These are phyloP conservation scores for Trifolium dubium DNA, from an alignment of 306 rosid genomes.

Conservation along the genomic window DNA sequence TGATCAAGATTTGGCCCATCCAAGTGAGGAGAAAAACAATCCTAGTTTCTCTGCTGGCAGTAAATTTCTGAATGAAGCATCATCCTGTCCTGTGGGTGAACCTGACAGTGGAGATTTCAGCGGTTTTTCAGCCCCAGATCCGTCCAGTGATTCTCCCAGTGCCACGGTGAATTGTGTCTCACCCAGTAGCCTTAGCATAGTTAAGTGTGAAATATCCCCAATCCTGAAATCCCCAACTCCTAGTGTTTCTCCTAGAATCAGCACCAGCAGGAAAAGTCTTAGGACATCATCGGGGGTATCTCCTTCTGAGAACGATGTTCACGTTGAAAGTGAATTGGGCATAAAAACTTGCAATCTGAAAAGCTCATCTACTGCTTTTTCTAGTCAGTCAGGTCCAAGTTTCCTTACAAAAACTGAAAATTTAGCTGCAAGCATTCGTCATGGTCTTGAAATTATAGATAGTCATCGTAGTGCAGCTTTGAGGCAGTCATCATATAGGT, in stretches of 20 bases:
- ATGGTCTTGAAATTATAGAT: slow-evolving; percentile 86
- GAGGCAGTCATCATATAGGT: slow-evolving; percentile 74
- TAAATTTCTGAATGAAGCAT: slow-evolving; percentile 53
- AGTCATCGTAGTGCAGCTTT: slow-evolving; percentile 71
- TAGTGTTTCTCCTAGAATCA: slow-evolving; percentile 85
- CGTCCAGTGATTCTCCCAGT: slow-evolving; percentile 47
- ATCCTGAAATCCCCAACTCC: slow-evolving; percentile 80
- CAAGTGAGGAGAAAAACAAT: slow-evolving; percentile 37
- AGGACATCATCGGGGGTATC: slow-evolving; percentile 72
- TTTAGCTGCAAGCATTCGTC: slow-evolving; percentile 91
- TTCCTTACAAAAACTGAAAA: slow-evolving; percentile 63
- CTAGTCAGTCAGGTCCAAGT: slow-evolving; percentile 56
- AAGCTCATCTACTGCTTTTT: slow-evolving; percentile 48
- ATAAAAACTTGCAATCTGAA: slow-evolving; percentile 40
- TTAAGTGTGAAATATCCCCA: slow-evolving; percentile 59
- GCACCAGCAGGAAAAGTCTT: slow-evolving; percentile 87
- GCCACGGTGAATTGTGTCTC: slow-evolving; percentile 56
- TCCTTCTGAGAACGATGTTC: slow-evolving; percentile 71
- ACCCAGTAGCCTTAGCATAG: slow-evolving; percentile 61
- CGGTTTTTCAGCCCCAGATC: slow-evolving; percentile 49
- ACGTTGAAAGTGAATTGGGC: slow-evolving; percentile 48
- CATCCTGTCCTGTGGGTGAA: slow-evolving; percentile 49
- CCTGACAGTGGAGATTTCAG: slow-evolving; percentile 48
- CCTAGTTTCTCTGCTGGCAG: slow-evolving; percentile 48
- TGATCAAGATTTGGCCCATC: slow-evolving; percentile 45